Evolutionary conservation across 2,329 filamentous ascomycete species (phyloP), one percentile per base, ranked within the genome.

Genomic region (Fusarium abutilonis): DNA sequence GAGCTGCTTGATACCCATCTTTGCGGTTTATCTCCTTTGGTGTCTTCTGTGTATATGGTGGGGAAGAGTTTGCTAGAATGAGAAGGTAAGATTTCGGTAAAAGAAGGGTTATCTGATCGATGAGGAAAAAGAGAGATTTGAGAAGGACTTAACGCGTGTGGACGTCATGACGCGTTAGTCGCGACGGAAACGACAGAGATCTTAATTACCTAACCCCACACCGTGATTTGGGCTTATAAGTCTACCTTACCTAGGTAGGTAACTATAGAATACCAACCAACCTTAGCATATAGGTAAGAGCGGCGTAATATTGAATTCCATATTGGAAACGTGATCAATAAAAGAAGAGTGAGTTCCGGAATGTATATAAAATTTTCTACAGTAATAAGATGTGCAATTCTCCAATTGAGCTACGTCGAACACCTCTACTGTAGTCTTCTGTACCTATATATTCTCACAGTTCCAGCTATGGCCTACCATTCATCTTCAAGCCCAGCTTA

Each of bases 1-100:
- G 39, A 95, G 85, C 70, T 91, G 86, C 82, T 88, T 89, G 70
- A 89, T 89, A 76, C 86, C 83, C 83, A 87, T 88, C 36, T 66
- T 80, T 66, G 69, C 70, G 36, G 21, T 39, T 43, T 6, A 41
- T 53, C 54, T 51, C 40, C 54, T 56, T 32, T 10, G n/a, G 4
- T 28, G 10, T 29, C 32, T 36, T 15, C 19, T 28, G 6, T n/a
- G 8, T 4, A 15, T 3, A n/a, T 3, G 21, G 23, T 34, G 6
- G 5, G 15, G 10, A 34, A 17, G 29, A 9, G 28, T 19, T 9
- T 19, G 19, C 19, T 2, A 15, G 14, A 40, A 35, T 21, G 15
- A 39, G 28, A 7, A 17, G 17, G 19, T 11, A 19, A 38, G 9
- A 17, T 42, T 38, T 36, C 32, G 23, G 36, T 41, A 19, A 32